Evolutionary conservation across 805 yeast genomes (phyloP), one percentile per base, ranked within the genome.

Genomic region (Saccharomycopsis oosterbeekiorum): DNA sequence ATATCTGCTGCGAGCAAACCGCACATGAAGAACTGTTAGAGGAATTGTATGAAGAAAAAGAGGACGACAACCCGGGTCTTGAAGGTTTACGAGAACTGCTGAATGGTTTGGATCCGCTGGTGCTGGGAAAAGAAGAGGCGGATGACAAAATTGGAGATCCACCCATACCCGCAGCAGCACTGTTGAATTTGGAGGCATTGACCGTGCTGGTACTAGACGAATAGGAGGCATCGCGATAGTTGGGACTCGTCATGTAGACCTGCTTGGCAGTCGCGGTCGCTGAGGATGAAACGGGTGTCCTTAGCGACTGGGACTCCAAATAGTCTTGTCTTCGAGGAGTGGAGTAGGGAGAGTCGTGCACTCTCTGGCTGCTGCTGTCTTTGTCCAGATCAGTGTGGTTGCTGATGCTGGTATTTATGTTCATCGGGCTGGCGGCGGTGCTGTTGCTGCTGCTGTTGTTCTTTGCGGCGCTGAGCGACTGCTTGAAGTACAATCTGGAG

Each of bases 401-500:
- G 26, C 41, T 55, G 47, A 59, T 15, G n/a, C 40, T 36, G 21
- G 58, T 58, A 29, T 58, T 61, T 6, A 60, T 58, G 17, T 42
- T 26, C n/a, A 61, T 61, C 42, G 59, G 39, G 10, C 41, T 42
- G 26, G 59, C 58, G 34, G 34, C 6, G 34, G 34, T 6, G 41
- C 53, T 60, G 5, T 58, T 55, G 29, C 55, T 55, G 51, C 59
- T 61, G 29, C 55, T 55, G 51, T 56, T 61, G 37, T 57, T n/a
- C 51, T 62, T 62, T 26, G 47, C 58, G 36, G 41, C 59, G 17
- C 64, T 51, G 36, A 43, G 14, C 19, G 50, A 50, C 24, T 56
- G 56, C 51, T 61, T 59, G 54, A 63, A 61, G 36, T 63, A 63
- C 15, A 60, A n/a, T 43, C 64, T 56, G 14, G 62, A 59, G n/a